A percentile compares a stretch with the other conserved stretches of the same genome.
Evolutionary conservation across 2,329 filamentous ascomycete genomes (phyloP).

Genomic region (Teratosphaeria epicoccoides): DNA sequence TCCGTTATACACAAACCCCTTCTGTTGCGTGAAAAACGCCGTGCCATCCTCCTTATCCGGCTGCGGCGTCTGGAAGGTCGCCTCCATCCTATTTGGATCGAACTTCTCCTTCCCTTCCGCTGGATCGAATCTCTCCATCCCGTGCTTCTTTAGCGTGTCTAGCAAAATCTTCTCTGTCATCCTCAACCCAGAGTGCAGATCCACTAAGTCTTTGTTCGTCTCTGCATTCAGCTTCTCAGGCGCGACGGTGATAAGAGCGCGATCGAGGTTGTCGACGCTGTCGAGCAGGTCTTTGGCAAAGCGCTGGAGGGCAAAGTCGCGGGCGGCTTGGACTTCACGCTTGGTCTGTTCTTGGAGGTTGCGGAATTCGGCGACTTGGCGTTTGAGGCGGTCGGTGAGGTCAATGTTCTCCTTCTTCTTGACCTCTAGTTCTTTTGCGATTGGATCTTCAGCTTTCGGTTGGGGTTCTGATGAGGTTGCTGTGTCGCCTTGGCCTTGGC

Average conservation of each 20-base stretch:
- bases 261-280: constrained; percentile 93
- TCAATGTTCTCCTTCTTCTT: constrained; percentile 66
- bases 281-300: constrained; percentile 95
- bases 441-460: constrained; percentile 32
- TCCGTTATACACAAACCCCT: constrained; percentile 90
- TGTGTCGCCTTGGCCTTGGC: constrained; percentile 15
- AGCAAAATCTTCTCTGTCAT: constrained; percentile 91
- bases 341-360: constrained; percentile 93
- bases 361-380: constrained; percentile 89
- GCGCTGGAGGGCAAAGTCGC: constrained; percentile 85
- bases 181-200: constrained; percentile 78
- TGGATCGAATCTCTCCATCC: constrained; percentile 80
- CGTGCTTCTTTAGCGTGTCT: constrained; percentile 83
- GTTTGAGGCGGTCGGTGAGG: constrained; percentile 91
- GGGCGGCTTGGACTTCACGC: constrained; percentile 77
- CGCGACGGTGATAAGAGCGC: constrained; percentile 71
- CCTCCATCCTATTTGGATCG: constrained; percentile 93
- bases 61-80: constrained; percentile 85
- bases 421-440: constrained; percentile 58
- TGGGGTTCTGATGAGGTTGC: constrained; percentile 22
- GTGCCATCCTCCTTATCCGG: constrained; percentile 79
- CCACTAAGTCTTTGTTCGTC: constrained; percentile 60
- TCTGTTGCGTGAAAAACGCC: constrained; percentile 87
- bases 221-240: constrained; percentile 54
- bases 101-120: constrained; percentile 65